Conservation (phyloP, 305 asterid species). For the Fraxinus sp. region DNA sequence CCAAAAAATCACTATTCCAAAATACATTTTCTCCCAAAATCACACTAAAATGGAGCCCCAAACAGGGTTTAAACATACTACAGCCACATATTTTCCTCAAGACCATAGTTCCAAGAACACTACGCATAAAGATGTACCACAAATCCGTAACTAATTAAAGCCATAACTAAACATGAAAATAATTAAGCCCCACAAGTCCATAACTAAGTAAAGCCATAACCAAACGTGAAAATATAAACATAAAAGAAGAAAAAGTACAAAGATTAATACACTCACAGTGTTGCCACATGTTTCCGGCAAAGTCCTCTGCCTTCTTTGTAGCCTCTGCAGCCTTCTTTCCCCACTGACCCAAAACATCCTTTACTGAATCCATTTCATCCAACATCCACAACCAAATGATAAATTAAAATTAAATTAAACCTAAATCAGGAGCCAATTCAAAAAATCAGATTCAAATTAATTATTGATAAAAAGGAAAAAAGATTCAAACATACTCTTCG, state of each 20-base stretch:
- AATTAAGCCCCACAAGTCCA: neutral
- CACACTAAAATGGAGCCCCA: too few relatives aligned
- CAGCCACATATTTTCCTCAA: neutral
- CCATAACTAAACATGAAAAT: neutral
- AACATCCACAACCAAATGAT: conserved; percentile 6
- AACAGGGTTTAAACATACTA: neutral
- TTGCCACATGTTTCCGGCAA: conserved; percentile 97
- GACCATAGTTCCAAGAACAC: neutral
- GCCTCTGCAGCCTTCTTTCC: conserved; percentile 91
- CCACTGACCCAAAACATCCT: conserved; percentile 71
- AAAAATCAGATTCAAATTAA: neutral
- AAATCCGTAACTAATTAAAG: neutral
- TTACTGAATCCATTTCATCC: conserved; percentile 71
- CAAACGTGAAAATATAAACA: neutral
- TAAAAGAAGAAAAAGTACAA: neutral
- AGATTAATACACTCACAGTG: conserved; percentile 60
- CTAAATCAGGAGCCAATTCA: neutral
- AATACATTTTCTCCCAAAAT: too few relatives aligned
- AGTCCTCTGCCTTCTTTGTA: conserved; percentile 75
- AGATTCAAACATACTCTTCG: conserved; percentile 42
- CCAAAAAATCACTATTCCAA: too few relatives aligned
- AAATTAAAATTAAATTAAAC: neutral
- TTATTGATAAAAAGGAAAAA: neutral
- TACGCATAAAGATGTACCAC: neutral
- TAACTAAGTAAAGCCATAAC: neutral